Conservation (phyloP, 495 filamentous ascomycete genomes). For the Annulohypoxylon moriforme region DNA sequence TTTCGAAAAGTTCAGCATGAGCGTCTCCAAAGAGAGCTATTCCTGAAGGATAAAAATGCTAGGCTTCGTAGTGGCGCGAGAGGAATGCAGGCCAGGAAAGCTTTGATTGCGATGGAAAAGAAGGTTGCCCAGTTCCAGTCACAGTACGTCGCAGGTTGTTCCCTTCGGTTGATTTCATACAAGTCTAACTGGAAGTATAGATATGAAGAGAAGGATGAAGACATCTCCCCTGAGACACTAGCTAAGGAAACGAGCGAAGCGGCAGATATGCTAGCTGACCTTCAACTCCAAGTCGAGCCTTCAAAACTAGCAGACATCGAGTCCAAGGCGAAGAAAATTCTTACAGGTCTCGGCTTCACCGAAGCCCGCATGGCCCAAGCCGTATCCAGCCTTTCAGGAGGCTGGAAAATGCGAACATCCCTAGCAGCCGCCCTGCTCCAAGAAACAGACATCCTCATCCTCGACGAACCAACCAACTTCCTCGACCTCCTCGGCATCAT, state of each 20-base stretch:
- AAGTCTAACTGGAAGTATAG: constrained; percentile 47
- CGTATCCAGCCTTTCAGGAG: constrained; percentile 76
- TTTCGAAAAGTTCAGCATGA: constrained; percentile 70
- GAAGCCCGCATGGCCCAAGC: constrained; percentile 65
- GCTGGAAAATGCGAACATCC: constrained; percentile 80
- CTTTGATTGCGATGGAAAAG: constrained; percentile 71
- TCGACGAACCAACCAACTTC: constrained; percentile 90
- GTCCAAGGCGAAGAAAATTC: constrained; percentile 70
- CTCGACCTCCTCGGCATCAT: constrained; percentile 84
- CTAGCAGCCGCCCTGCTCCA: constrained; percentile 75
- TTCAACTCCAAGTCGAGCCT: constrained; percentile 69
- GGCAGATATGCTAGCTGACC: constrained; percentile 68
- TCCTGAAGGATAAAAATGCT: constrained; percentile 78
- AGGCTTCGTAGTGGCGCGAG: constrained; percentile 75
- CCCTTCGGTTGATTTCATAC: too few species aligned
- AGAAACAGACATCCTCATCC: constrained; percentile 79
- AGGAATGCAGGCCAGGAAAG: constrained; percentile 77
- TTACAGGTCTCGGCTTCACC: constrained; percentile 78
- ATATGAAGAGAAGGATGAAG: constrained; percentile 62
- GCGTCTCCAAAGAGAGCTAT: constrained; percentile 68
- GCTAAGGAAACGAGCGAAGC: constrained; percentile 72
- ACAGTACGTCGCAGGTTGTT: constrained; percentile 52
- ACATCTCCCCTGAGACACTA: constrained; percentile 64
- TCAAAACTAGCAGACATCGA: constrained; percentile 64
- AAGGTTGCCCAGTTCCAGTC: constrained; percentile 65